These are phyloP conservation scores for Trypanosoma vivax DNA, from an alignment of 208 protist species.

Conservation along the genomic window DNA sequence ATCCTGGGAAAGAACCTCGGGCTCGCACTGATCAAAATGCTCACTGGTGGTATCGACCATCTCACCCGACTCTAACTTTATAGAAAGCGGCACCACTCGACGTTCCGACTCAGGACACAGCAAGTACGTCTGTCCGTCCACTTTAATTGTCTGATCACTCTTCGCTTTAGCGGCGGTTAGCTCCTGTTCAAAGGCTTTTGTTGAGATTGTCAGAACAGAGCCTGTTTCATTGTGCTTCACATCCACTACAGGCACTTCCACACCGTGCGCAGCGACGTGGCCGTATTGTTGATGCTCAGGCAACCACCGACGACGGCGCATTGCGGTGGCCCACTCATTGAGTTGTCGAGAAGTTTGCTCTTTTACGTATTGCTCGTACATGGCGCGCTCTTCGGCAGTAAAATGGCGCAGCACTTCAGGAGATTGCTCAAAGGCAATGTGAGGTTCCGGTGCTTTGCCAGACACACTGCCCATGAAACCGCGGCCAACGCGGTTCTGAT, in stretches of 20 bases:
- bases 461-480: constrained; percentile 43
- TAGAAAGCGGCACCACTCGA: constrained; percentile 40
- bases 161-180: constrained; percentile 11
- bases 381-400: constrained; percentile 57
- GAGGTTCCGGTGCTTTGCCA: constrained; percentile 66
- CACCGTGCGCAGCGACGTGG: constrained; percentile 39
- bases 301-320: constrained; percentile 54
- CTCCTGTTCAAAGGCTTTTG: constrained; percentile 28
- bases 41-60: constrained; percentile 62
- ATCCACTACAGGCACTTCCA: constrained; percentile 46
- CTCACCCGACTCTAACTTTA: constrained; percentile 70
- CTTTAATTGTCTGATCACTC: constrained; percentile 5
- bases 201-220: constrained; percentile 46
- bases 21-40: constrained; percentile 48
- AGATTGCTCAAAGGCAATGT: constrained; percentile 59
- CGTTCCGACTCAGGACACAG: constrained; percentile 37
- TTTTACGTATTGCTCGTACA: constrained; percentile 79
- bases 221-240: constrained; percentile 47
- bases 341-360: constrained; percentile 54
- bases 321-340: constrained; percentile 41
- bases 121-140: constrained; percentile 52
- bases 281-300: constrained; percentile 66
- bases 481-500: constrained; percentile 54
- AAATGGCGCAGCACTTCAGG: constrained; percentile 65
- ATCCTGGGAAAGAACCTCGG: constrained; percentile 47